Percentiles rank a stretch among this genome's conserved stretches.
phyloP scores from a whole-genome alignment of 1,284 basidiomycete species.

The Rhizopogon parksii region DNA sequence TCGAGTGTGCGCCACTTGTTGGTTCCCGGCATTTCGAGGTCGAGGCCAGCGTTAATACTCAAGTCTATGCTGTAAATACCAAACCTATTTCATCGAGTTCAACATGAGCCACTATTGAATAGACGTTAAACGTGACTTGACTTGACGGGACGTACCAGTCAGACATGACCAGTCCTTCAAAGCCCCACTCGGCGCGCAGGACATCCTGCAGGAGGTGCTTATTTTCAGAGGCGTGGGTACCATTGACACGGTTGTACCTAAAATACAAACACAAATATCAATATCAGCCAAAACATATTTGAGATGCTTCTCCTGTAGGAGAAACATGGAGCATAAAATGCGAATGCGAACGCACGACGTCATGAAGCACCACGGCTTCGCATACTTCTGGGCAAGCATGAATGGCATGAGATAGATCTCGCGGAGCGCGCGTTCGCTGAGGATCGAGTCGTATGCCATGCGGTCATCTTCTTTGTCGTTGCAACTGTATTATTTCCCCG shows the following conservation, averaged over 20 bases:
- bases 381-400: slow-evolving; percentile 72
- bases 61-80: slow-evolving; percentile 64
- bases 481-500: slow-evolving; percentile 30
- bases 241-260: slow-evolving; percentile 67
- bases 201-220: slow-evolving; percentile 53
- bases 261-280: slow-evolving; percentile 4
- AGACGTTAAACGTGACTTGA: neutral
- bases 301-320: neutral
- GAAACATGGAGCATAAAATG: neutral
- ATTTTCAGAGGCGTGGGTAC: slow-evolving; percentile 68
- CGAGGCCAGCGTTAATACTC: slow-evolving; percentile 67
- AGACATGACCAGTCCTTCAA: slow-evolving; percentile 66
- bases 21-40: slow-evolving; percentile 74
- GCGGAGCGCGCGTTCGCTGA: slow-evolving; percentile 63
- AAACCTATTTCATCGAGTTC: slow-evolving; percentile 35
- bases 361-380: slow-evolving; percentile 67
- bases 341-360: slow-evolving; percentile 45
- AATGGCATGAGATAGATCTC: slow-evolving; percentile 82
- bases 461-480: slow-evolving; percentile 74
- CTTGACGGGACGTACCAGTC: slow-evolving; percentile 53
- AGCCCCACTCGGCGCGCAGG: slow-evolving; percentile 73
- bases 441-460: slow-evolving; percentile 53
- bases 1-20: slow-evolving; percentile 66
- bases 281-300: neutral
- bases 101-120: neutral